These are phyloP conservation scores for Aspergillus neotritici DNA, from an alignment of 2,329 filamentous ascomycete genomes.

Conservation along the genomic window DNA sequence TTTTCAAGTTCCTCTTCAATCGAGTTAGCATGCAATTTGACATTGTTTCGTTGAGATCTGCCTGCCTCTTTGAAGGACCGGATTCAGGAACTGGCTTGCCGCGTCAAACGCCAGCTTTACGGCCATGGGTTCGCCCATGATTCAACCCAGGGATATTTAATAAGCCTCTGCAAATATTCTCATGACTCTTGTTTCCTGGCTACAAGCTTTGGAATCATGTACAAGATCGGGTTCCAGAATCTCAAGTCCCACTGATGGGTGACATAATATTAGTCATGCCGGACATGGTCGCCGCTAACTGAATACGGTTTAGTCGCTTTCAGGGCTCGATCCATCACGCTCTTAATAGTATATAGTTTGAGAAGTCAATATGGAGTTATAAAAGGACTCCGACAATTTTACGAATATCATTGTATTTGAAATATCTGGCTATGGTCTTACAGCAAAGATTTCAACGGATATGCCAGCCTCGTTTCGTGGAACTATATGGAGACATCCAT, in stretches of 20 bases:
- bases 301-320: no score
- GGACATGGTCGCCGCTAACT: no score
- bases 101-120: slow-evolving; percentile 30
- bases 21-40: slow-evolving; percentile 24
- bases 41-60: slow-evolving; percentile 12
- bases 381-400: no score
- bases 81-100: slow-evolving; percentile 32
- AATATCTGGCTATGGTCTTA: slow-evolving; percentile 2
- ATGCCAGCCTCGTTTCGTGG: background rate
- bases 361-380: no score
- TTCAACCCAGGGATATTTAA: background rate
- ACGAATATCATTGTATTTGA: background rate
- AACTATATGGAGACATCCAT: slow-evolving; percentile 6
- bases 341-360: no score
- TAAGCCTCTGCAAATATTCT: background rate
- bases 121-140: slow-evolving; percentile 25
- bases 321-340: no score
- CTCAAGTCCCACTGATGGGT: no score
- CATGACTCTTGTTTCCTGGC: background rate
- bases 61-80: slow-evolving; percentile 40
- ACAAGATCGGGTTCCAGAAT: no score
- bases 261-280: no score
- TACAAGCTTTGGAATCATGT: no score
- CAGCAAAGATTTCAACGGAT: background rate
- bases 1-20: slow-evolving; percentile 36